Base-by-base conservation (phyloP, 208 protist genomes). In the Acanthamoeba rhysodes region DNA sequence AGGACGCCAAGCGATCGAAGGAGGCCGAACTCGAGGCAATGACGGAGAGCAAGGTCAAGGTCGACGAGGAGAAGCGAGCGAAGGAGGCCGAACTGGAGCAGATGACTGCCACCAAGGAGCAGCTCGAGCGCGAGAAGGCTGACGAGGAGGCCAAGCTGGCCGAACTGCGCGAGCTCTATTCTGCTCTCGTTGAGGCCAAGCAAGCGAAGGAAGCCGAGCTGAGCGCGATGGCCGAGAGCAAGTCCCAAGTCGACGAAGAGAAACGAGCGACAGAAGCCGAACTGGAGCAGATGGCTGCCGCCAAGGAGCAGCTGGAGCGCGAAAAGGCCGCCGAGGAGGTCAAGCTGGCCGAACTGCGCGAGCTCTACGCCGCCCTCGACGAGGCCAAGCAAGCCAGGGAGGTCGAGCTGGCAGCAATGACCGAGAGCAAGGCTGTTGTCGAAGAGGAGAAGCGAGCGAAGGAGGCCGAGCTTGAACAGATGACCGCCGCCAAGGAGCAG, bases 271-370 rank as follows among this genome's bases (percentile, higher is more conserved):
- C 1, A 22, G 87, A 70, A 27, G 34, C 10, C 27, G 84, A 91
- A 53, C 29, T 91, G 22, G 50, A 62, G 4, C 41, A 34, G 29
- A 14, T 91, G 18, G 4, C 18, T 27, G 68, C 41, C 29, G 41
- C 53, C 57, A 92, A 92, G 62, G 85, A 92, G 85, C 24, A 24
- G 55, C 7, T 70, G 29, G 85, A 92, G 62, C 34, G 10, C 24
- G 55, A 92, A 0, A 92, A 92, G 85, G 41, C 55, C 6, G 29
- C 45, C 37, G 37, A 66, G 59, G 22, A 66, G 59, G 59, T 24
- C 59, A 66, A 66, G 59, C 59, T 66, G 22, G 59, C 8, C 59
- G 24, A 66, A 9, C 59, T 66, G 59, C 59, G 37, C 16, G n/a
- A 1, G n/a, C 22, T 27, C 59, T 27, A 92, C 29, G 62, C 85